Evolutionary conservation across 768 basidiomycete genomes (phyloP), one percentile per base, ranked within the genome.

Genomic region (Pulveroboletus sp.): DNA sequence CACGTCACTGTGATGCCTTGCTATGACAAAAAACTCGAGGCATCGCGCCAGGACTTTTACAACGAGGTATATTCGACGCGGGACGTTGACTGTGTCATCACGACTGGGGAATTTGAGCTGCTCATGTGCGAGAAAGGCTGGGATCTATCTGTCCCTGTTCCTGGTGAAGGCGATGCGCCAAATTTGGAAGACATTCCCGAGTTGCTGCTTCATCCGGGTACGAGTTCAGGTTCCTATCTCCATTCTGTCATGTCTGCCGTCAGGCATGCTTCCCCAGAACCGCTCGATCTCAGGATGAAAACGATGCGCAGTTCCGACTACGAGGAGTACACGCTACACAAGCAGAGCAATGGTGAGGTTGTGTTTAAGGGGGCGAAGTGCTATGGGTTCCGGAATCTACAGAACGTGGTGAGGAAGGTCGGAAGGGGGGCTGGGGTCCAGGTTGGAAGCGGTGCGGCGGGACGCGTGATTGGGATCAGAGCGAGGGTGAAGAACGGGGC

Each of bases 11-110:
- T 97, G 44, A 98, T 98, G 94, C 95, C 96, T 0, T 99, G 96
- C 69, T 98, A 98, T 69, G 96, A 99, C 77, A 98, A 98, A 72
- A 99, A 99, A 65, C 82, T 99, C 14, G 96, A 99, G 70, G 96
- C 96, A 0, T 97, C 94, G 8, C 80, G 96, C 26, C 80, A 84
- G 41, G 94, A 99, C 63, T 99, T 98, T 64, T 92, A 91, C 64
- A 83, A 84, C 54, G 84, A 86, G 8, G 57, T 79, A 2, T 86
- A 91, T 68, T 76, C 84, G 35, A 93, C 92, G 9, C 76, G 94
- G 47, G 95, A 98, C 58, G 91, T 97, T 39, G 96, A 98, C 69
- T 96, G 94, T 64, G 96, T 99, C 24, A 81, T 98, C 55, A 97
- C 96, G 11, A 98, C 96, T 0, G 95, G 93, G 30, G 96, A 98